Evolutionary conservation across 257 asterid species (phyloP).

Genomic region (Misopates orontium): DNA sequence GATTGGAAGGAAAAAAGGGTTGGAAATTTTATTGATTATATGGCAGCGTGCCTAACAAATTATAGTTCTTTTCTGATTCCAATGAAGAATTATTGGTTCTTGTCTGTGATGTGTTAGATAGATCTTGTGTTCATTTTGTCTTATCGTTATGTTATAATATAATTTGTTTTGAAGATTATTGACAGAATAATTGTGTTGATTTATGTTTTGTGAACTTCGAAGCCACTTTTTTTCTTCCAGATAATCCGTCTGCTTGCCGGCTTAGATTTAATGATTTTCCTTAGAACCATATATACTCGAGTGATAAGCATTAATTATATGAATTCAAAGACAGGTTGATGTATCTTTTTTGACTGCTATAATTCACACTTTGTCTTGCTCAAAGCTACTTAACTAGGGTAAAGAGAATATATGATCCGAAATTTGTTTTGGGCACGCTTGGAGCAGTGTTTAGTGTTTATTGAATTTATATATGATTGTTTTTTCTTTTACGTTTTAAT

Average conservation of each 20-base stretch:
- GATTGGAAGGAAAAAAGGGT: neutral
- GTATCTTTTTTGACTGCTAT: neutral
- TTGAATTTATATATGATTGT: no score
- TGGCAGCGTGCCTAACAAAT: slow-evolving; percentile 32
- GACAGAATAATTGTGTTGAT: slow-evolving; percentile 14
- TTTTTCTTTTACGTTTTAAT: no score
- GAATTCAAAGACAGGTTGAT: neutral
- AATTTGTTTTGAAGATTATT: slow-evolving; percentile 19
- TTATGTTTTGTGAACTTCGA: slow-evolving; percentile 38
- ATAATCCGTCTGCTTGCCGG: slow-evolving; percentile 44
- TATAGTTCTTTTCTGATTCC: slow-evolving; percentile 34
- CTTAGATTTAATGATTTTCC: slow-evolving; percentile 6
- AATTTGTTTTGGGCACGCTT: no score
- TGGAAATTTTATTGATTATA: slow-evolving; percentile 16
- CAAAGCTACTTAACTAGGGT: no score
- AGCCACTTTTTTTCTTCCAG: slow-evolving; percentile 41
- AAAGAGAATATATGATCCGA: no score
- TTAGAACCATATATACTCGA: slow-evolving; percentile 16
- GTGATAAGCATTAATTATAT: slow-evolving; percentile 16
- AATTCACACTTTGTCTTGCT: slow-evolving; percentile 14
- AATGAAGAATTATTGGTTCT: slow-evolving; percentile 46
- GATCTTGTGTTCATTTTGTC: slow-evolving; percentile 18
- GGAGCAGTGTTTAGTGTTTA: no score
- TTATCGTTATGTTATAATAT: slow-evolving; percentile 24
- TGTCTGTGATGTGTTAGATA: slow-evolving; percentile 31